phyloP scores from a whole-genome alignment of 2,329 filamentous ascomycete species.

The Fusarium praegraminearum region DNA sequence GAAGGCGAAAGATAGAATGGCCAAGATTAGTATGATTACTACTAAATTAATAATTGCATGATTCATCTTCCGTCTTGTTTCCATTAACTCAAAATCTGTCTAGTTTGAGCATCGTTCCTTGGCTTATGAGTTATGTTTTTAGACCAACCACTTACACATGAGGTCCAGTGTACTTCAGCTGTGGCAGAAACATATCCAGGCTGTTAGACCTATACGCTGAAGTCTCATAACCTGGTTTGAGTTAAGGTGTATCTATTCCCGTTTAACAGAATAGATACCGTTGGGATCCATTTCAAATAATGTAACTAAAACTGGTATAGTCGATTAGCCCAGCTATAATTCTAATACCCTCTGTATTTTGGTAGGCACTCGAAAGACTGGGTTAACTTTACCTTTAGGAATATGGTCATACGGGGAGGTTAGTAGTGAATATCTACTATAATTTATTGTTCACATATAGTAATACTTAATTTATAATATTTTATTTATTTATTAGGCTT shows the following conservation, averaged over 20 bases:
- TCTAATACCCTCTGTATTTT: background rate
- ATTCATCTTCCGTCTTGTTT: background rate
- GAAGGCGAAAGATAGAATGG: conserved; percentile 11
- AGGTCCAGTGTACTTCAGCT: background rate
- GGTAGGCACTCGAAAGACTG: background rate
- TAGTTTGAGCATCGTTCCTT: background rate
- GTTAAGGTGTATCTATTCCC: background rate
- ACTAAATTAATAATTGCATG: conserved; percentile 14
- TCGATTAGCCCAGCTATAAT: background rate
- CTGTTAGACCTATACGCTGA: background rate
- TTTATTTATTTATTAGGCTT: no score
- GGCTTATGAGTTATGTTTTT: background rate
- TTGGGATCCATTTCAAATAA: background rate
- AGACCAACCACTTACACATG: background rate
- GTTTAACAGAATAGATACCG: background rate
- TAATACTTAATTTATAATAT: background rate
- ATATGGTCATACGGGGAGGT: no score
- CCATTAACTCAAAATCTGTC: background rate
- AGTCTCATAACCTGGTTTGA: background rate
- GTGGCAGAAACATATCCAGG: background rate
- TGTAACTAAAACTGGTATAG: background rate
- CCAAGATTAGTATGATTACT: background rate
- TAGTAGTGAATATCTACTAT: no score
- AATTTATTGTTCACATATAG: no score
- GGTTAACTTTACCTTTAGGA: background rate